phyloP scores from a whole-genome alignment of 208 protist species.

The Crithidia expoeki region DNA sequence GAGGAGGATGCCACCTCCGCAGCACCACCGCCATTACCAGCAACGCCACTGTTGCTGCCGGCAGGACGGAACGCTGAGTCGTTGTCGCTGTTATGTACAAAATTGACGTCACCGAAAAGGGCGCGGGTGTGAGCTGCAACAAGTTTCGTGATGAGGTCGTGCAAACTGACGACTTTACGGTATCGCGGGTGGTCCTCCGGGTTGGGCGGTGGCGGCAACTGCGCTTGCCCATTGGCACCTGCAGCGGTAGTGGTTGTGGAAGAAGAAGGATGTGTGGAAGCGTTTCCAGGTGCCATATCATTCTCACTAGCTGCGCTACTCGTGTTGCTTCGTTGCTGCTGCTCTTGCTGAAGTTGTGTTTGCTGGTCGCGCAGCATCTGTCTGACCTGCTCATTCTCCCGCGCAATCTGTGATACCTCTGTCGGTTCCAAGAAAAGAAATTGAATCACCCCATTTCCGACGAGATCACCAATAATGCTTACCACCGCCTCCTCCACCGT shows the following conservation, averaged over 20 bases:
- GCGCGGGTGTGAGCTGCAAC: constrained; percentile 18
- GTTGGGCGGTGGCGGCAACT: not conserved
- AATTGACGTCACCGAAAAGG: constrained; percentile 11
- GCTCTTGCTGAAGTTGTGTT: constrained; percentile 12
- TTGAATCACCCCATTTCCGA: constrained; percentile 23
- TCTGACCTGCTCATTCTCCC: constrained; percentile 13
- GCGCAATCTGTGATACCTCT: constrained; percentile 18
- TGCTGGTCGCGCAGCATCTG: constrained; percentile 13
- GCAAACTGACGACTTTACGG: constrained; percentile 26
- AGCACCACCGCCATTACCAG: not conserved
- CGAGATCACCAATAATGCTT: constrained; percentile 21
- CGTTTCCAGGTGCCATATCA: not conserved
- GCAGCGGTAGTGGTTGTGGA: not conserved
- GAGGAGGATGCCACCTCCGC: not conserved
- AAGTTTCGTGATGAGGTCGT: constrained; percentile 23
- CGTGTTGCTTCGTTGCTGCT: not conserved
- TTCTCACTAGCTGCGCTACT: not conserved
- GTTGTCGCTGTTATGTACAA: not conserved
- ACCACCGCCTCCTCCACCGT: constrained; percentile 28
- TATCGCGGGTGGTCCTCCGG: constrained; percentile 25
- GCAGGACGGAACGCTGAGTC: not conserved
- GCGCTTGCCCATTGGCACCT: not conserved
- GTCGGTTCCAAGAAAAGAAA: constrained; percentile 17
- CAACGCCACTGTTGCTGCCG: not conserved
- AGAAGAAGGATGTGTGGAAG: not conserved